Evolutionary conservation across 2,329 filamentous ascomycete species (phyloP).

Genomic region (Fusarium incarnatum): DNA sequence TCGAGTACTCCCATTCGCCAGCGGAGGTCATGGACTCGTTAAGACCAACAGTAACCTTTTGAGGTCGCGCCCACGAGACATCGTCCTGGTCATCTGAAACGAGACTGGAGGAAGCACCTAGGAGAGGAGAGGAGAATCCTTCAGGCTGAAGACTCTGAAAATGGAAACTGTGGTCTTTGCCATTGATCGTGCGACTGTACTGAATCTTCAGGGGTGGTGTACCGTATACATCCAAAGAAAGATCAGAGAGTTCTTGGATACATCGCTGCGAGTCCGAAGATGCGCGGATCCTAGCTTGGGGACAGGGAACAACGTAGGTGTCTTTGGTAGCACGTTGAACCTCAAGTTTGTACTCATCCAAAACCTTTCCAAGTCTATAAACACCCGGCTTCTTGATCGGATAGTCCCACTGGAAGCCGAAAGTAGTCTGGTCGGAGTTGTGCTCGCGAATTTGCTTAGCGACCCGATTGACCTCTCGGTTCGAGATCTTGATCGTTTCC

Average conservation of each 20-base stretch:
- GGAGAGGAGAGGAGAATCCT: constrained; percentile 80
- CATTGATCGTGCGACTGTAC: constrained; percentile 89
- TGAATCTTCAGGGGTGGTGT: constrained; percentile 92
- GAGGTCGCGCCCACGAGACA: constrained; percentile 82
- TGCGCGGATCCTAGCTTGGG: constrained; percentile 78
- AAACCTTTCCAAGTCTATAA: constrained; percentile 84
- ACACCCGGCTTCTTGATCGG: constrained; percentile 86
- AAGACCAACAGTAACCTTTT: constrained; percentile 81
- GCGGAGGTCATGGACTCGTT: constrained; percentile 87
- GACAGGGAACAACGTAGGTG: constrained; percentile 87
- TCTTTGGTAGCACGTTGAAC: constrained; percentile 82
- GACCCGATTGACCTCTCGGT: constrained; percentile 79
- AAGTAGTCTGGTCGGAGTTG: constrained; percentile 69
- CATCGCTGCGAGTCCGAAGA: constrained; percentile 75
- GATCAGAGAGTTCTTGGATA: constrained; percentile 86
- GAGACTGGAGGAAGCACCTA: constrained; percentile 70
- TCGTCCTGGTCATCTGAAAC: constrained; percentile 73
- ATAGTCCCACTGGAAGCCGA: constrained; percentile 76
- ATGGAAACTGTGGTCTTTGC: constrained; percentile 83
- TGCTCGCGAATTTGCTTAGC: constrained; percentile 75
- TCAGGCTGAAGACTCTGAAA: constrained; percentile 96
- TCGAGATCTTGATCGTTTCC: constrained; percentile 81
- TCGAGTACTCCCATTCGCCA: constrained; percentile 88
- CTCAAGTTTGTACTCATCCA: constrained; percentile 94
- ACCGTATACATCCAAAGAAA: constrained; percentile 85